Evolutionary conservation across 169 alveolate species (phyloP).

Genomic region (Perkinsus marinus): DNA sequence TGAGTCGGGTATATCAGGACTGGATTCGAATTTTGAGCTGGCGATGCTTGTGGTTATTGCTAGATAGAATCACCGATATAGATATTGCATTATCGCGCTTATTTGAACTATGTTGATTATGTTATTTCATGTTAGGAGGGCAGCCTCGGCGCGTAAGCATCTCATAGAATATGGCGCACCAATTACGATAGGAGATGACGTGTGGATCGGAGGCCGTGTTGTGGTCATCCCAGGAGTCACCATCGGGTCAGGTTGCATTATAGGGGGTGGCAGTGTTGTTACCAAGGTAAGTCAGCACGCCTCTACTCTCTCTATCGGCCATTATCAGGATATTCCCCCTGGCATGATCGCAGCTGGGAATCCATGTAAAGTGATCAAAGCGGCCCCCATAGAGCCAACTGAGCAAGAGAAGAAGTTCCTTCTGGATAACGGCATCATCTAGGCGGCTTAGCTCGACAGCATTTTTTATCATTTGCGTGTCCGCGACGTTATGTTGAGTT

Average conservation of each 20-base stretch:
- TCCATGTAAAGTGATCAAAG: neutral
- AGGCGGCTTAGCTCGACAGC: neutral
- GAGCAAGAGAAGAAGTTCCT: neutral
- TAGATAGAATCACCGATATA: too few relatives aligned
- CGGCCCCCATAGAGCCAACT: neutral
- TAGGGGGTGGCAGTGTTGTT: slow-evolving; percentile 35
- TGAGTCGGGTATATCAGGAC: too few relatives aligned
- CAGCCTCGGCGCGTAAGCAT: neutral
- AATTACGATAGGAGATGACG: slow-evolving; percentile 22
- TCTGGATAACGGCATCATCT: neutral
- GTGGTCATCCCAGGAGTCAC: slow-evolving; percentile 21
- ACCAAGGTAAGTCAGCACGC: slow-evolving; percentile 12
- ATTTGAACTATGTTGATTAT: too few relatives aligned
- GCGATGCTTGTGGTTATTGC: too few relatives aligned
- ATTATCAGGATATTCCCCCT: neutral
- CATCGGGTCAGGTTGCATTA: slow-evolving; percentile 18
- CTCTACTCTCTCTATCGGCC: neutral
- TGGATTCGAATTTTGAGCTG: too few relatives aligned
- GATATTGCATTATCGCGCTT: too few relatives aligned
- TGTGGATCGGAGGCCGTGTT: slow-evolving; percentile 27
- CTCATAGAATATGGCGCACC: slow-evolving; percentile 13
- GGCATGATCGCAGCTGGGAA: neutral
- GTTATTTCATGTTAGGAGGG: too few relatives aligned
- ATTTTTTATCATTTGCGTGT: neutral
- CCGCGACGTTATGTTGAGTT: neutral